Evolutionary conservation across 148 eudicot genomes (phyloP).

Genomic region (Nepenthes mirabilis): DNA sequence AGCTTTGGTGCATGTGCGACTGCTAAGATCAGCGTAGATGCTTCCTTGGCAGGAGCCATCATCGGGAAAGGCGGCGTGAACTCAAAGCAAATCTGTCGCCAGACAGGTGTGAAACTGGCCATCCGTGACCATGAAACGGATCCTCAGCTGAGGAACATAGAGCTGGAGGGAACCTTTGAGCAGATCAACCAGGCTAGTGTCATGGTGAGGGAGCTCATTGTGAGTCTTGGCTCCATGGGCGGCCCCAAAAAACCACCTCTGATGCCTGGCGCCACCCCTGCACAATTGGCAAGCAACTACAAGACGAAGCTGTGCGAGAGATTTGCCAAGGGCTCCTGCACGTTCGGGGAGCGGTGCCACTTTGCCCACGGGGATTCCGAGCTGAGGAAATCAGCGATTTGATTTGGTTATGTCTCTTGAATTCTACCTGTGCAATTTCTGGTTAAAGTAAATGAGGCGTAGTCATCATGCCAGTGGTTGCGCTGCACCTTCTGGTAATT

Average conservation of each 20-base stretch:
- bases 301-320: slow-evolving; percentile 69
- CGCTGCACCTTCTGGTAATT: too few relatives aligned
- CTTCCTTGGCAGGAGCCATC: slow-evolving; percentile 49
- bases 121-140: slow-evolving; percentile 60
- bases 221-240: slow-evolving; percentile 20
- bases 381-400: slow-evolving; percentile 24
- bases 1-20: slow-evolving; percentile 60
- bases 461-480: too few relatives aligned
- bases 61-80: slow-evolving; percentile 71
- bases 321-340: slow-evolving; percentile 52
- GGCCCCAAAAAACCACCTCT: slow-evolving; percentile 16
- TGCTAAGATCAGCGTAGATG: slow-evolving; percentile 55
- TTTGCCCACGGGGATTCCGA: slow-evolving; percentile 64
- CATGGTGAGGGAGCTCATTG: slow-evolving; percentile 62
- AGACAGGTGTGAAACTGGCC: slow-evolving; percentile 58
- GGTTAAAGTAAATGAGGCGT: too few relatives aligned
- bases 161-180: slow-evolving; percentile 68
- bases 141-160: slow-evolving; percentile 44
- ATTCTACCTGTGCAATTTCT: too few relatives aligned
- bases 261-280: slow-evolving; percentile 14
- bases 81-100: slow-evolving; percentile 57
- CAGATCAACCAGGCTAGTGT: slow-evolving; percentile 67
- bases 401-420: background rate
- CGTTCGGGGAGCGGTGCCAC: slow-evolving; percentile 71
- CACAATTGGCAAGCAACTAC: slow-evolving; percentile 17